Base-by-base conservation (phyloP, 2,329 filamentous ascomycete species). In the Hymenoscyphus repandus region DNA sequence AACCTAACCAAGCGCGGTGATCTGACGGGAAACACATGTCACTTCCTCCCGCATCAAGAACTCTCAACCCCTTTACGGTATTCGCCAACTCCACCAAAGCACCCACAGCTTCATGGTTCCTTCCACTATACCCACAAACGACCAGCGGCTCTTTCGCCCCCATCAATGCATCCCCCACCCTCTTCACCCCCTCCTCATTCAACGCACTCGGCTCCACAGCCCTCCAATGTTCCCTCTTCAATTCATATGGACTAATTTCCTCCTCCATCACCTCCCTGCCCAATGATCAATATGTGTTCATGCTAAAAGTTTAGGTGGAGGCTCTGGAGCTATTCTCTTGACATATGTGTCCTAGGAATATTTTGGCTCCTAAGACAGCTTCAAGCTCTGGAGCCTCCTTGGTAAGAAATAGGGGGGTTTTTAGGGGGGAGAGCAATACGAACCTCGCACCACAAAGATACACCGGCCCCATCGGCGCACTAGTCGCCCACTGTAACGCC, bases 11-110 rank as follows among this genome's bases (percentile, higher is more conserved):
- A 0, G 71, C 80, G 1, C 77, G 80, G 60, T 90, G 86, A 48
- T 85, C 74, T 0, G 80, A 83, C 0, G 86, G 87, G 69, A 91
- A 90, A 63, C 83, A 88, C 86, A 92, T 88, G 62, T 91, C 87
- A 61, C 83, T 86, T 39, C 86, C 87, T 15, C 85, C 86, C 0
- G 84, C 86, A 64, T 92, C 88, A 6, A 91, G 71, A 3, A 92
- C 86, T 2, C 83, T 74, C 22, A 92, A 65, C 0, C 83, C 83
- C 62, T 82, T 83, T 37, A 91, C 73, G 0, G 77, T 78, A 60
- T 88, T 72, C 2, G 86, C 85, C 20, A 92, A 70, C 44, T 79
- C 74, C 0, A 89, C 84, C 17, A 91, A 70, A 3, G 80, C 79
- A 1, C 62, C 70, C 0, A 85, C 80, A 2, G 80, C 67, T 18